phyloP scores from a whole-genome alignment of 495 filamentous ascomycete genomes.

The Hyaloscypha finlandica region DNA sequence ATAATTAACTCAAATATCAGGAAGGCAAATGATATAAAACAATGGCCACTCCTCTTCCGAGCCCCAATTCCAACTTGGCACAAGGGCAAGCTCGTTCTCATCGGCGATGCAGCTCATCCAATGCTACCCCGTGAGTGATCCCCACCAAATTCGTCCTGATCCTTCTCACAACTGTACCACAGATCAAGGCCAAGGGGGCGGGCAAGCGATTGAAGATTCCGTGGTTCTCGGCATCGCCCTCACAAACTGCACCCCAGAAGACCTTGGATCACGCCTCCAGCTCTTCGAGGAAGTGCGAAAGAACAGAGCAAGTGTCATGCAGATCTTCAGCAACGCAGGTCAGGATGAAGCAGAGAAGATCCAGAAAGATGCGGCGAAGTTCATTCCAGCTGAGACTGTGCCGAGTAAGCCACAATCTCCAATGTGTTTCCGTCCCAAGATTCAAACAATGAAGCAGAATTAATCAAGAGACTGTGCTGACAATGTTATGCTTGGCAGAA shows the following conservation, averaged over 20 bases:
- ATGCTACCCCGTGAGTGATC: background rate
- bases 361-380: slow-evolving; percentile 29
- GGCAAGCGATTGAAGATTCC: background rate
- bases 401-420: slow-evolving; percentile 24
- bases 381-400: slow-evolving; percentile 25
- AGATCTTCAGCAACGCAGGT: slow-evolving; percentile 45
- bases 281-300: slow-evolving; percentile 55
- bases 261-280: slow-evolving; percentile 43
- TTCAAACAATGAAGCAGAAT: no score
- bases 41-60: slow-evolving; percentile 62
- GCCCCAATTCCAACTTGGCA: slow-evolving; percentile 52
- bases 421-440: no score
- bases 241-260: background rate
- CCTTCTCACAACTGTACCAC: background rate
- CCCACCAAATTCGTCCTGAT: background rate
- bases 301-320: slow-evolving; percentile 53
- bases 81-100: slow-evolving; percentile 47
- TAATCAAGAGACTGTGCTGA: no score
- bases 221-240: background rate
- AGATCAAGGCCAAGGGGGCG: background rate
- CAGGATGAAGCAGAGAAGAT: slow-evolving; percentile 32
- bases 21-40: slow-evolving; percentile 51
- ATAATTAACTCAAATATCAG: background rate
- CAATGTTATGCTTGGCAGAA: slow-evolving; percentile 6
- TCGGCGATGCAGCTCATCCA: slow-evolving; percentile 53